Conservation (phyloP, 2,329 filamentous ascomycete genomes). For the Sporothrix curviconia region DNA sequence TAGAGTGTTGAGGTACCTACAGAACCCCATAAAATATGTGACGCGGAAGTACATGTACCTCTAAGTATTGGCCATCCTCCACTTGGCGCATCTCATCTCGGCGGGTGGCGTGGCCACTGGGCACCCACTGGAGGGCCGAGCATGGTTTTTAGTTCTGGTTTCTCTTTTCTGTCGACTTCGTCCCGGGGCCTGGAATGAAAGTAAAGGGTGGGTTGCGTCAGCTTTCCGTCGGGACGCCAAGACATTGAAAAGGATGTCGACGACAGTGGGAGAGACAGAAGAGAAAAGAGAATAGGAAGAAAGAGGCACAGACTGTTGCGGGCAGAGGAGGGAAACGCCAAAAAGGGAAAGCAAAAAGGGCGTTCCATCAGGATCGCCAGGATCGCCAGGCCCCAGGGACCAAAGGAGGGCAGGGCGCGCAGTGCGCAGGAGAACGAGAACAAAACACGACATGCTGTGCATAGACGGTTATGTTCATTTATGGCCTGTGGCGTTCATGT, state of each 20-base stretch:
- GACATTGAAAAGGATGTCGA: neutral
- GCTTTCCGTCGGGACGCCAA: constrained; percentile 5
- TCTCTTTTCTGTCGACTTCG: too few species aligned
- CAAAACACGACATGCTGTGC: too few species aligned
- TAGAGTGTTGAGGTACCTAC: neutral
- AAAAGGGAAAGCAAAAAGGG: neutral
- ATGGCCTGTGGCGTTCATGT: too few species aligned
- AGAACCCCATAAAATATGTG: neutral
- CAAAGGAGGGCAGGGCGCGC: neutral
- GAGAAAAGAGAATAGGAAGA: neutral
- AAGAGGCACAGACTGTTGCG: neutral
- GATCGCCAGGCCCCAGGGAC: neutral
- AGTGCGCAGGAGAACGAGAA: neutral
- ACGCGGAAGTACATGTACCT: neutral
- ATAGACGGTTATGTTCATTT: too few species aligned
- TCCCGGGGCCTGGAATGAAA: neutral
- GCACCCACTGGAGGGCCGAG: neutral
- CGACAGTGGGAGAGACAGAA: neutral
- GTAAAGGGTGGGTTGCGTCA: constrained; percentile 1
- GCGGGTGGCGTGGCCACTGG: neutral
- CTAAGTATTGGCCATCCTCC: neutral
- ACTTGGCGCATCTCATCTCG: constrained; percentile 7
- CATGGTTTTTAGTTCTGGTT: neutral
- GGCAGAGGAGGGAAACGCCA: neutral
- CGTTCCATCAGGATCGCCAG: constrained; percentile 4